Percentiles rank a stretch among this genome's conserved stretches.
phyloP scores from a whole-genome alignment of 208 protist genomes.

The Wallacemonas collosoma region DNA sequence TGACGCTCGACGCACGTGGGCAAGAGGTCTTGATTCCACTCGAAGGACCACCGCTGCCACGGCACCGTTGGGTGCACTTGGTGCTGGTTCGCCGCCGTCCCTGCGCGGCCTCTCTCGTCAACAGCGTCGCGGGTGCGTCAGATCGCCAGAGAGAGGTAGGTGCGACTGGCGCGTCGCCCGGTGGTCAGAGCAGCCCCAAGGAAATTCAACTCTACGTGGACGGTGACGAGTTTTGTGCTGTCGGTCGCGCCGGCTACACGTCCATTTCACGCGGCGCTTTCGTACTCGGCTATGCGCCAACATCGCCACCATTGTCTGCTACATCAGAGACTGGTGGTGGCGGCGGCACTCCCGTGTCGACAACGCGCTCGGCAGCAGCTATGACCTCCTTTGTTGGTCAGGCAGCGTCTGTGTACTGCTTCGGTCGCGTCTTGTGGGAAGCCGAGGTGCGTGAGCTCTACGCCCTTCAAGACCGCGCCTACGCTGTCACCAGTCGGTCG shows the following conservation, averaged over 20 bases:
- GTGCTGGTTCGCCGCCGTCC: constrained; percentile 32
- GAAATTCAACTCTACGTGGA: constrained; percentile 59
- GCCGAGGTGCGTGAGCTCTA: constrained; percentile 44
- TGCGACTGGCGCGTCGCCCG: not conserved
- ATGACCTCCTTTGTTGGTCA: constrained; percentile 61
- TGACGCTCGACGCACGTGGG: constrained; percentile 22
- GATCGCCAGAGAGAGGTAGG: too few relatives aligned
- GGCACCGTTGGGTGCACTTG: constrained; percentile 41
- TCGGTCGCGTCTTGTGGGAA: constrained; percentile 39
- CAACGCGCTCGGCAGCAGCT: not conserved
- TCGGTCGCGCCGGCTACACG: constrained; percentile 52
- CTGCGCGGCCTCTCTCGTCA: constrained; percentile 9
- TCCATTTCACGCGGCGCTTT: constrained; percentile 46
- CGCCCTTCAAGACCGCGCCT: constrained; percentile 5
- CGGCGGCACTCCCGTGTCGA: not conserved
- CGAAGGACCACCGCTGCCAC: constrained; percentile 20
- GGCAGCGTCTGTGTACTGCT: constrained; percentile 69
- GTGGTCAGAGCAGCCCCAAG: constrained; percentile 13
- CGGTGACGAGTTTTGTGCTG: constrained; percentile 30
- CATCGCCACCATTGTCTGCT: not conserved
- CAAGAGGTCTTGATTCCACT: constrained; percentile 20
- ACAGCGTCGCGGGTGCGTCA: too few relatives aligned
- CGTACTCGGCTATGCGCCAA: constrained; percentile 8
- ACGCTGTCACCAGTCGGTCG: constrained; percentile 5
- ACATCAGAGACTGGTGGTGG: not conserved